Conservation (phyloP, 306 rosid species). For the Corylus americana region DNA sequence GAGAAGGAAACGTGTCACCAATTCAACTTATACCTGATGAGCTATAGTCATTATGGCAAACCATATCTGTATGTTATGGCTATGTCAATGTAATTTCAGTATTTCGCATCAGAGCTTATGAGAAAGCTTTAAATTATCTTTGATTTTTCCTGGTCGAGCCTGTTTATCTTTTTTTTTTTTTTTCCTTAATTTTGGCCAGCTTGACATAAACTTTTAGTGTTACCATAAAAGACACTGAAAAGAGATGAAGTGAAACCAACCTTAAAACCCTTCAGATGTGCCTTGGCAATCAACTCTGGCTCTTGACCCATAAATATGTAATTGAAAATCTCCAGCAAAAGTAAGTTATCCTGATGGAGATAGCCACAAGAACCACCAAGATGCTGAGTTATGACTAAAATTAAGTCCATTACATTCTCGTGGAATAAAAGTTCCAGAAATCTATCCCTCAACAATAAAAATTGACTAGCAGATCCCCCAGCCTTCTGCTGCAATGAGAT, state of each 20-base stretch:
- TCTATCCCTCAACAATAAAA: slow-evolving; percentile 63
- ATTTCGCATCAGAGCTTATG: slow-evolving; percentile 1
- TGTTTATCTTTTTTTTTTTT: background rate
- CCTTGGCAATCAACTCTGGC: slow-evolving; percentile 70
- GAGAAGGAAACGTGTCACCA: slow-evolving; percentile 11
- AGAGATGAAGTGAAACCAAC: slow-evolving; percentile 39
- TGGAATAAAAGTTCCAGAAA: slow-evolving; percentile 78
- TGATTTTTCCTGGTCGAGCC: background rate
- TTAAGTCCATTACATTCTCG: slow-evolving; percentile 89
- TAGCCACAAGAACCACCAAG: slow-evolving; percentile 60
- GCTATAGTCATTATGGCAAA: slow-evolving; percentile 6
- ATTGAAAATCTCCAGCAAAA: slow-evolving; percentile 83
- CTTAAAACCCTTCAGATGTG: slow-evolving; percentile 49
- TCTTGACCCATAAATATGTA: slow-evolving; percentile 78
- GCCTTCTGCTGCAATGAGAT: slow-evolving; percentile 75
- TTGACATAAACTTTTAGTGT: slow-evolving; percentile 11
- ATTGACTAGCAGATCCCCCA: slow-evolving; percentile 67
- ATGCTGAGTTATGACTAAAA: slow-evolving; percentile 69
- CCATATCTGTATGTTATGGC: background rate
- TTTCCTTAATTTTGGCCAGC: slow-evolving; percentile 2
- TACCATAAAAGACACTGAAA: slow-evolving; percentile 7
- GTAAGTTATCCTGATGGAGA: slow-evolving; percentile 87
- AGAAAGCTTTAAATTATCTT: slow-evolving; percentile 3
- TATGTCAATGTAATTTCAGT: background rate
- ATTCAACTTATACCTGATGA: slow-evolving; percentile 2